Percentiles rank a stretch among this genome's conserved stretches.
phyloP scores from a whole-genome alignment of 2,329 filamentous ascomycete genomes.

The Tolypocladium guangdongense region DNA sequence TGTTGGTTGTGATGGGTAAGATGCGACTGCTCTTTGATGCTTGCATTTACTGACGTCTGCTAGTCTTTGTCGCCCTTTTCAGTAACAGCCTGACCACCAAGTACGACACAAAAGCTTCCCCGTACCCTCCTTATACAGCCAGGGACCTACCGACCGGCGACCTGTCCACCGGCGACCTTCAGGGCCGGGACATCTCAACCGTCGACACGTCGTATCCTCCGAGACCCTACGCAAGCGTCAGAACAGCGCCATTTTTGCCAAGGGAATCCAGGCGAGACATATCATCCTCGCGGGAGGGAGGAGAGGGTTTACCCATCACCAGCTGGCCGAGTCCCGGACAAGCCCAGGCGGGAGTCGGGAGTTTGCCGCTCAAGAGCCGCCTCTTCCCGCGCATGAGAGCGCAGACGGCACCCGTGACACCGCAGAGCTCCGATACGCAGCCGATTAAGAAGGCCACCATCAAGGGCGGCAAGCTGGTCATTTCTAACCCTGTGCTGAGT shows the following conservation, averaged over 20 bases:
- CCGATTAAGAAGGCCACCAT: conserved; percentile 14
- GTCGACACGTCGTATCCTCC: background rate
- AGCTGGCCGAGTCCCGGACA: conserved; percentile 25
- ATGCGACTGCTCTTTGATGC: conserved; percentile 8
- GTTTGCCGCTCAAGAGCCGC: conserved; percentile 26
- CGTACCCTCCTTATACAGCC: background rate
- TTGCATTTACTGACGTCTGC: background rate
- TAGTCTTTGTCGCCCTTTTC: conserved; percentile 1
- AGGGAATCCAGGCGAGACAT: background rate
- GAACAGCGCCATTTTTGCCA: background rate
- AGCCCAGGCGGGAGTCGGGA: conserved; percentile 24
- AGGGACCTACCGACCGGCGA: background rate
- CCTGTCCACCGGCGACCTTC: background rate
- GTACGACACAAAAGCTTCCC: background rate
- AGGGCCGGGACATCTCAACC: background rate
- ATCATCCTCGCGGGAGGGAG: conserved; percentile 5
- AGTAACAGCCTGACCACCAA: background rate
- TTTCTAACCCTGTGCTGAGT: conserved; percentile 37
- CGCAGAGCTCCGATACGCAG: conserved; percentile 5
- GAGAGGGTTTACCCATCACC: conserved; percentile 24
- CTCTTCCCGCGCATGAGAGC: conserved; percentile 30
- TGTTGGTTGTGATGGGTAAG: conserved; percentile 39
- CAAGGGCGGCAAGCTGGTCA: conserved; percentile 29
- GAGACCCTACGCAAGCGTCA: background rate
- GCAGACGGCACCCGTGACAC: conserved; percentile 12